Evolutionary conservation across 345 rosid species (phyloP).

Genomic region (Combretum micranthum): DNA sequence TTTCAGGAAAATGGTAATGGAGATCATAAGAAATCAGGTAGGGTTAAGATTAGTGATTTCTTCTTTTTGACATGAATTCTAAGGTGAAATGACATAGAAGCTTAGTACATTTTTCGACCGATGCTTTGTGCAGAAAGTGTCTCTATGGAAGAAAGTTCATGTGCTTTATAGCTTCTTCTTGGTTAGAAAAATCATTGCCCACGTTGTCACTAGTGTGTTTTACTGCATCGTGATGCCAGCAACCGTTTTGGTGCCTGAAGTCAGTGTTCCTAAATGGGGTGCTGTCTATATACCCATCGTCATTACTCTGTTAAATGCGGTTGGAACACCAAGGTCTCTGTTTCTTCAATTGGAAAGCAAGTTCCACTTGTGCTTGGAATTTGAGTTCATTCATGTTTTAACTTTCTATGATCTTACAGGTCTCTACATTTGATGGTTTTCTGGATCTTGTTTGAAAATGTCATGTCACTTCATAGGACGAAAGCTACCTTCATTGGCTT

Average conservation of each 20-base stretch:
- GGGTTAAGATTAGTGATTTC: background rate
- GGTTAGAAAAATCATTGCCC: slow-evolving; percentile 83
- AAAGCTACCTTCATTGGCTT: slow-evolving; percentile 89
- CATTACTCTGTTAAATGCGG: slow-evolving; percentile 79
- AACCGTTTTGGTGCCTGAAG: slow-evolving; percentile 89
- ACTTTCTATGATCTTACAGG: slow-evolving; percentile 25
- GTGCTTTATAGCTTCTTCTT: slow-evolving; percentile 92
- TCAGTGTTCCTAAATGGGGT: slow-evolving; percentile 82
- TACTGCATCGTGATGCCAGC: slow-evolving; percentile 87
- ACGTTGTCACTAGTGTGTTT: slow-evolving; percentile 70
- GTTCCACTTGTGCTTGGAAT: background rate
- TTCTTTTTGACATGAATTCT: background rate
- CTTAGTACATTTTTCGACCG: background rate
- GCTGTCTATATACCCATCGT: slow-evolving; percentile 77
- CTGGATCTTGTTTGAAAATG: slow-evolving; percentile 98
- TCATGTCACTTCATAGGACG: slow-evolving; percentile 86
- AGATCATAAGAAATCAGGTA: slow-evolving; percentile 73
- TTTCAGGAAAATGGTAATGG: slow-evolving; percentile 84
- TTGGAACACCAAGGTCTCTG: slow-evolving; percentile 88
- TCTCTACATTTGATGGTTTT: slow-evolving; percentile 76
- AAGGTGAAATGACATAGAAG: no score
- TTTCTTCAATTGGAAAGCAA: background rate
- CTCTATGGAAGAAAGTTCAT: slow-evolving; percentile 82
- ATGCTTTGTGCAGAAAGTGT: slow-evolving; percentile 57
- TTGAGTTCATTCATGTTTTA: background rate